Percentiles rank a stretch among this genome's conserved stretches.
These are phyloP conservation scores for Penicillium sp. DNA, from an alignment of 2,329 filamentous ascomycete genomes.

Conservation along the genomic window DNA sequence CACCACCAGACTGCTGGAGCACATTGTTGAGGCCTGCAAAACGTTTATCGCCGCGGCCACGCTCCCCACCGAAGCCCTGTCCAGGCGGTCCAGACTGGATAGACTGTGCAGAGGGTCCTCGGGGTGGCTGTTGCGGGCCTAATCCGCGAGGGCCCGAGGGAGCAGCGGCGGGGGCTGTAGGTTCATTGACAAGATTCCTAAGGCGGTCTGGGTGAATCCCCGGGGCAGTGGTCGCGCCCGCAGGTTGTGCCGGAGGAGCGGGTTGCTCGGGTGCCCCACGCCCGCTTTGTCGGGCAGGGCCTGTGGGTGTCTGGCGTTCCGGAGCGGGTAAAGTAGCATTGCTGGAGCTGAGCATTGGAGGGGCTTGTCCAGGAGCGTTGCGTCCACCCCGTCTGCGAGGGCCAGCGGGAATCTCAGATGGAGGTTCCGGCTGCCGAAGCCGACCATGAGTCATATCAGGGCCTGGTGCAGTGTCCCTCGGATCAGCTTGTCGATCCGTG, in stretches of 20 bases:
- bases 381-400: constrained; percentile 43
- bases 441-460: constrained; percentile 50
- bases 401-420: constrained; percentile 54
- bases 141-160: constrained; percentile 14
- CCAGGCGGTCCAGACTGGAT: constrained; percentile 39
- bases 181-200: constrained; percentile 42
- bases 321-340: constrained; percentile 26
- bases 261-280: constrained; percentile 37
- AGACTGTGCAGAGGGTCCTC: constrained; percentile 36
- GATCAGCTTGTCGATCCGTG: constrained; percentile 41
- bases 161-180: neutral
- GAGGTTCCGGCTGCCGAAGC: constrained; percentile 41
- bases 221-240: constrained; percentile 38
- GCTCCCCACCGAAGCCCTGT: constrained; percentile 38
- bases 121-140: constrained; percentile 28
- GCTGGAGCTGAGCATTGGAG: constrained; percentile 17
- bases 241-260: constrained; percentile 31
- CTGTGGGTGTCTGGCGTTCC: constrained; percentile 47
- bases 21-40: constrained; percentile 50
- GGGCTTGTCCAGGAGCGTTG: constrained; percentile 34
- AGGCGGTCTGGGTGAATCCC: constrained; percentile 58
- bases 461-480: constrained; percentile 40
- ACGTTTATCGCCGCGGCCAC: constrained; percentile 47
- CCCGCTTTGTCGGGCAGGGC: constrained; percentile 42
- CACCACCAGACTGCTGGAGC: constrained; percentile 45